Conservation (phyloP, 768 basidiomycete genomes). For the Russula abietina region DNA sequence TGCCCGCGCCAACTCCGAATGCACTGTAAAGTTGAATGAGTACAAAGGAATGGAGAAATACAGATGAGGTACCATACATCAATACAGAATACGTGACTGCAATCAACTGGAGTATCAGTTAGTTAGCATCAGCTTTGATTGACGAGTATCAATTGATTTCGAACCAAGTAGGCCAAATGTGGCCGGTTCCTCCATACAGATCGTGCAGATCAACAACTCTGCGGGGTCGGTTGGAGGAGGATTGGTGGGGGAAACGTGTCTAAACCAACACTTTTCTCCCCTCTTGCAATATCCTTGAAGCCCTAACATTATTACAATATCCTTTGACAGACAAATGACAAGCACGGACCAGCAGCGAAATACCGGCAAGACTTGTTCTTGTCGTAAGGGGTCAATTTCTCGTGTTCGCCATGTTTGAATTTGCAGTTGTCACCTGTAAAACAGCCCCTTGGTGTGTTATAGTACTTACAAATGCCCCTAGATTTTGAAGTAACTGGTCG, state of each 20-base stretch:
- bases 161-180: slow-evolving; percentile 64
- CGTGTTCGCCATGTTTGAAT: slow-evolving; percentile 59
- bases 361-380: slow-evolving; percentile 62
- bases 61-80: slow-evolving; percentile 37
- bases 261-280: slow-evolving; percentile 72
- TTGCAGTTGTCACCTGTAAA: slow-evolving; percentile 65
- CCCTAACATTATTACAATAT: neutral
- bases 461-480: slow-evolving; percentile 67
- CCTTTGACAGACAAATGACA: neutral
- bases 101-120: slow-evolving; percentile 44
- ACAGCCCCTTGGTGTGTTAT: slow-evolving; percentile 58
- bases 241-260: slow-evolving; percentile 39
- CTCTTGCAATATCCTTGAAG: slow-evolving; percentile 60
- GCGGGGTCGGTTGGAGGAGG: neutral
- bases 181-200: slow-evolving; percentile 68
- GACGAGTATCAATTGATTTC: slow-evolving; percentile 7
- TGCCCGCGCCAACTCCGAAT: slow-evolving; percentile 73
- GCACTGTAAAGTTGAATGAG: slow-evolving; percentile 42
- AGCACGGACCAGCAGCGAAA: slow-evolving; percentile 49
- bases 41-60: neutral
- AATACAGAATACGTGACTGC: slow-evolving; percentile 75
- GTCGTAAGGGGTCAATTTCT: slow-evolving; percentile 61
- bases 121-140: slow-evolving; percentile 13
- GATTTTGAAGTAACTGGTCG: slow-evolving; percentile 66
- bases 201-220: slow-evolving; percentile 54